Percentiles rank a stretch among this genome's conserved stretches.
phyloP scores from a whole-genome alignment of 2,329 filamentous ascomycete genomes.

The Elsinoe fawcettii region DNA sequence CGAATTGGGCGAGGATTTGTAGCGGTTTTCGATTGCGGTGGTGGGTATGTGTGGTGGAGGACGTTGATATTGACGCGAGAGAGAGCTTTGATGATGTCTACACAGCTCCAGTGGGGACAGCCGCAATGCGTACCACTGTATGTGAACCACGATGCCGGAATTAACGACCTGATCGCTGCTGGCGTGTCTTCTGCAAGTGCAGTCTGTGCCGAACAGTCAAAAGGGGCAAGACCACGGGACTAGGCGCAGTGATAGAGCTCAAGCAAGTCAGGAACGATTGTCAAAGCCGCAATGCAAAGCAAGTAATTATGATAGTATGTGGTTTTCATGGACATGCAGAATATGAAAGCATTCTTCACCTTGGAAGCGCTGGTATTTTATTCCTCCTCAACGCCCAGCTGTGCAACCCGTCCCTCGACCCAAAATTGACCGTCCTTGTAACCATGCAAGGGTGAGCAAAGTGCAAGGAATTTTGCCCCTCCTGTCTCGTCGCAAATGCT shows the following conservation, averaged over 20 bases:
- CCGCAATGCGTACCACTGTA: too few relatives aligned
- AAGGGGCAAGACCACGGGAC: too few relatives aligned
- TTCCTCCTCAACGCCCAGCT: conserved; percentile 4
- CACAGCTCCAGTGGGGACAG: too few relatives aligned
- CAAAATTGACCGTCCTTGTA: conserved; percentile 2
- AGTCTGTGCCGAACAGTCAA: too few relatives aligned
- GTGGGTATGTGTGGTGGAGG: too few relatives aligned
- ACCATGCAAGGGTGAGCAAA: conserved; percentile 7
- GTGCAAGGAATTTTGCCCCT: background rate
- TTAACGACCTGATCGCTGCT: too few relatives aligned
- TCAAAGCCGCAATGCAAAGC: too few relatives aligned
- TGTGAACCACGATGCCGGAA: too few relatives aligned
- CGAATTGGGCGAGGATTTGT: background rate
- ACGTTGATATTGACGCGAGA: too few relatives aligned
- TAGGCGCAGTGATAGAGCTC: background rate
- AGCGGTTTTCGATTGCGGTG: too few relatives aligned
- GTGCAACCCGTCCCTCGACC: background rate
- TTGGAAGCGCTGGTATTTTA: background rate
- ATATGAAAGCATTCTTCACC: conserved; percentile 2
- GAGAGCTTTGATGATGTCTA: too few relatives aligned
- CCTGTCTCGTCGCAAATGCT: background rate
- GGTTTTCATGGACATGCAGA: background rate
- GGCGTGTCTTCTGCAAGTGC: too few relatives aligned
- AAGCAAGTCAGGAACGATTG: background rate
- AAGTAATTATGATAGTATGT: background rate